These are phyloP conservation scores for Candida mesenterica DNA, from an alignment of 1,139 yeast genomes.

Conservation along the genomic window DNA sequence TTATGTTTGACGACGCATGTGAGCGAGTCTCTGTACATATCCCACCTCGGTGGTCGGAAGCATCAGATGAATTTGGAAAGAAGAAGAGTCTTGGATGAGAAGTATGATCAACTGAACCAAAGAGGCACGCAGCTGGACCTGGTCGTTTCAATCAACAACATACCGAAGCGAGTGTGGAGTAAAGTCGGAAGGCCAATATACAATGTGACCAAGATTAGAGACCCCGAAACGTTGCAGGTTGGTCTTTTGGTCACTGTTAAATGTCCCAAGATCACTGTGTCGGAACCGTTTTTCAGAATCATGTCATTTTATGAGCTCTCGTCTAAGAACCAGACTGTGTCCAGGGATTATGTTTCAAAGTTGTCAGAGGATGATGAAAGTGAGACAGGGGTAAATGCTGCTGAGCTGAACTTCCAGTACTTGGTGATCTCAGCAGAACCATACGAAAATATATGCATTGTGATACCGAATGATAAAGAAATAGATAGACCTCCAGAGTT, in stretches of 20 bases:
- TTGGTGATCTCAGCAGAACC: slow-evolving; percentile 82
- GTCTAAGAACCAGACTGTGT: slow-evolving; percentile 34
- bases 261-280: slow-evolving; percentile 48
- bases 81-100: slow-evolving; percentile 49
- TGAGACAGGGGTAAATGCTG: slow-evolving; percentile 24
- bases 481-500: slow-evolving; percentile 42
- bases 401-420: slow-evolving; percentile 53
- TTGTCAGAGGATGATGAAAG: slow-evolving; percentile 12
- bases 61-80: slow-evolving; percentile 69
- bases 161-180: slow-evolving; percentile 46
- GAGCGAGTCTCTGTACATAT: slow-evolving; percentile 71
- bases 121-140: slow-evolving; percentile 1
- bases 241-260: slow-evolving; percentile 65
- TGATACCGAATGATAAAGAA: slow-evolving; percentile 60
- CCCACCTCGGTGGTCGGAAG: slow-evolving; percentile 77
- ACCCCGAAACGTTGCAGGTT: slow-evolving; percentile 51
- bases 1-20: slow-evolving; percentile 75
- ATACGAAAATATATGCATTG: slow-evolving; percentile 71
- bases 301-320: slow-evolving; percentile 75
- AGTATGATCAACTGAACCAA: slow-evolving; percentile 12
- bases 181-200: slow-evolving; percentile 75
- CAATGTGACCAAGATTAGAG: slow-evolving; percentile 64
- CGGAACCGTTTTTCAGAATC: slow-evolving; percentile 62
- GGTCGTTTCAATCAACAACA: slow-evolving; percentile 18
- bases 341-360: slow-evolving; percentile 22